These are phyloP conservation scores for Blastocystis sp. DNA, from an alignment of 352 stramenopile species.

Conservation along the genomic window DNA sequence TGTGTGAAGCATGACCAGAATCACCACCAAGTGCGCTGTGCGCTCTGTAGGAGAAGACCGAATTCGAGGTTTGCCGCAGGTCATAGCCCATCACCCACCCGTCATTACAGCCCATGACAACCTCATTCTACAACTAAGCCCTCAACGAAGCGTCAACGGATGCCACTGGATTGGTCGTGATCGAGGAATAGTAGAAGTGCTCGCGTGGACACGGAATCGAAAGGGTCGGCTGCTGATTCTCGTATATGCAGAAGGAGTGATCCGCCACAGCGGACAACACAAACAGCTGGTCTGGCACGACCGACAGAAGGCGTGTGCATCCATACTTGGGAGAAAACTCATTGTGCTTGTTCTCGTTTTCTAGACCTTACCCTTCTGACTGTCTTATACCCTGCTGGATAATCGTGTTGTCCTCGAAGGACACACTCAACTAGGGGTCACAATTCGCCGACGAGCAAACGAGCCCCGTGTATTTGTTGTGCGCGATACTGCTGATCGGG, in stretches of 20 bases:
- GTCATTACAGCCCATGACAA: background rate
- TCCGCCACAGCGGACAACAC: background rate
- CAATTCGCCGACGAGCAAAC: background rate
- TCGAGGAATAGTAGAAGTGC: background rate
- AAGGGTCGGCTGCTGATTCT: background rate
- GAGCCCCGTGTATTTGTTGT: background rate
- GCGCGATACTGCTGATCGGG: background rate
- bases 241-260: background rate
- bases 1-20: background rate
- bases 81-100: background rate
- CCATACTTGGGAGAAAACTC: background rate
- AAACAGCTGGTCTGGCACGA: background rate
- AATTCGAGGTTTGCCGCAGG: background rate
- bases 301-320: background rate
- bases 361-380: background rate
- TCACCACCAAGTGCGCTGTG: background rate
- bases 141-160: background rate
- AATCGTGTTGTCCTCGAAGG: background rate
- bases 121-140: background rate
- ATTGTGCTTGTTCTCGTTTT: background rate
- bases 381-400: background rate
- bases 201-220: background rate
- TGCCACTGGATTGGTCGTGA: background rate
- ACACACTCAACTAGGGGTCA: background rate
- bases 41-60: background rate